Percentiles rank a stretch among this genome's conserved stretches.
Evolutionary conservation across 345 rosid species (phyloP).

Genomic region (Punica granatum): DNA sequence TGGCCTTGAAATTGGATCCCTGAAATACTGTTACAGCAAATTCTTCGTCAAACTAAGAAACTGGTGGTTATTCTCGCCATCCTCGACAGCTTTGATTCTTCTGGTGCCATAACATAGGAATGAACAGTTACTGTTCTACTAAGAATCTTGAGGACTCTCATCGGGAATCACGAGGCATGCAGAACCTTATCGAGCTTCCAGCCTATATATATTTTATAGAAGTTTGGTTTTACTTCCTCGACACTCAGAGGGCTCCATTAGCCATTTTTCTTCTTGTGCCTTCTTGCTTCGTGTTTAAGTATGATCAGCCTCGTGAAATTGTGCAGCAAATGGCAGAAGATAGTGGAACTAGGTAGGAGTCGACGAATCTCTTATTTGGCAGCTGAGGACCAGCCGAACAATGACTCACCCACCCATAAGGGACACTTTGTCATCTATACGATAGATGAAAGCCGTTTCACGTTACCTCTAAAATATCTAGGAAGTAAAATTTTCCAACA

Average conservation of each 20-base stretch:
- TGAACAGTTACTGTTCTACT: not conserved
- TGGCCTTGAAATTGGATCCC: too few species aligned
- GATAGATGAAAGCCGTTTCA: not conserved
- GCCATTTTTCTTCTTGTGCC: not conserved
- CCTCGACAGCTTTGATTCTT: not conserved
- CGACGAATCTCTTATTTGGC: constrained; percentile 14
- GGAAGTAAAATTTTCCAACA: constrained; percentile 5
- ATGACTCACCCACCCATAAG: not conserved
- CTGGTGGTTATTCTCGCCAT: not conserved
- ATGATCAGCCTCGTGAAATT: constrained; percentile 15
- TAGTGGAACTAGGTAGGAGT: constrained; percentile 10
- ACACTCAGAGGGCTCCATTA: not conserved
- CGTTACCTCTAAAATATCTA: not conserved
- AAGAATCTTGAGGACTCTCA: not conserved
- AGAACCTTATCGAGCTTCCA: not conserved
- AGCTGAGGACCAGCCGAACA: not conserved
- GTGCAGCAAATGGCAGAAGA: constrained; percentile 22
- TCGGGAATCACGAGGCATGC: not conserved
- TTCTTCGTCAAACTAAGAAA: too few species aligned
- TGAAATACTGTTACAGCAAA: too few species aligned
- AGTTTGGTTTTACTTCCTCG: not conserved
- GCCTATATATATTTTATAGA: not conserved
- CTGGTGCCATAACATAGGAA: not conserved
- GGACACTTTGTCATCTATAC: constrained; percentile 9
- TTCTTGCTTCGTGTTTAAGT: not conserved